Conservation (phyloP, 208 protist genomes). For the Baffinella frigidus region DNA sequence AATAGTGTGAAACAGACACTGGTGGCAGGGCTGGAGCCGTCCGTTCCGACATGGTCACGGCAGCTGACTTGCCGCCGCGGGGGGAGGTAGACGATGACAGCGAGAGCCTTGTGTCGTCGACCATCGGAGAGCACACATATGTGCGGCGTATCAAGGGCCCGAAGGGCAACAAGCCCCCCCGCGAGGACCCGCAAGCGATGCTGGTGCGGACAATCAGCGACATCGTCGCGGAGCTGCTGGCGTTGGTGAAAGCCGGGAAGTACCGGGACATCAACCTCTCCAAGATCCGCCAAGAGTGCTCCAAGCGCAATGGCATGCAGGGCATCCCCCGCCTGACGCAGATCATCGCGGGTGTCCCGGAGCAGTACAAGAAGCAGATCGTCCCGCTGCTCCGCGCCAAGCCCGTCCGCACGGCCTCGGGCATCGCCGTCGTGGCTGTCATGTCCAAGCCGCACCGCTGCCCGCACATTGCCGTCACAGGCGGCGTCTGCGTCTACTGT, state of each 20-base stretch:
- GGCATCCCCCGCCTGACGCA: background rate
- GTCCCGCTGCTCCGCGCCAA: constrained; percentile 81
- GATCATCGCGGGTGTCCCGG: constrained; percentile 73
- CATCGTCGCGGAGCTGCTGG: constrained; percentile 55
- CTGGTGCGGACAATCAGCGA: constrained; percentile 48
- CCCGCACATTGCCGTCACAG: constrained; percentile 87
- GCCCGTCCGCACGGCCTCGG: constrained; percentile 86
- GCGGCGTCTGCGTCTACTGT: constrained; percentile 80
- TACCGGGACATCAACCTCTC: constrained; percentile 57
- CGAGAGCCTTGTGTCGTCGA: too few species aligned
- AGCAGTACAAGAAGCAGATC: constrained; percentile 76
- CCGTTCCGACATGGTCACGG: background rate
- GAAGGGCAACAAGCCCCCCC: background rate
- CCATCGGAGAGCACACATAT: too few species aligned
- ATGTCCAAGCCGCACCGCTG: constrained; percentile 93
- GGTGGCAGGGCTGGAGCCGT: background rate
- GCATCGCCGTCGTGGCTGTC: constrained; percentile 76
- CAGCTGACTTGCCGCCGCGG: background rate
- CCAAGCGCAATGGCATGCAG: constrained; percentile 55
- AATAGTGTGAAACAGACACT: background rate
- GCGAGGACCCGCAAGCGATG: background rate
- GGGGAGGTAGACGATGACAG: background rate
- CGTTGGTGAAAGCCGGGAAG: background rate
- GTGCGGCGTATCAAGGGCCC: constrained; percentile 9
- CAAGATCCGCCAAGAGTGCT: constrained; percentile 18